These are phyloP conservation scores for Tremellales sp. DNA, from an alignment of 1,284 basidiomycete genomes.

Conservation along the genomic window DNA sequence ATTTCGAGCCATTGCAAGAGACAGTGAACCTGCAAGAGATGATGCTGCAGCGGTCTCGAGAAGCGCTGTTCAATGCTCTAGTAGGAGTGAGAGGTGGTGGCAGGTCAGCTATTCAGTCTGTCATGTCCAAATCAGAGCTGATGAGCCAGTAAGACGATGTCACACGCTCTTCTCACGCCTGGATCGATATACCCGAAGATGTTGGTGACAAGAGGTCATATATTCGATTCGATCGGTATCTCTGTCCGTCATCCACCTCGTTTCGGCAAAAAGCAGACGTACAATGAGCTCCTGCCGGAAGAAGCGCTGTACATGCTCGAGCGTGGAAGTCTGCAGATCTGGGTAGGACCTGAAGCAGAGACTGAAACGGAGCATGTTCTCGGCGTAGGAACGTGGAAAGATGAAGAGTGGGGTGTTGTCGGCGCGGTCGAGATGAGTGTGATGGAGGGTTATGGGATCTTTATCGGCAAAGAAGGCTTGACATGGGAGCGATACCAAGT, in stretches of 20 bases:
- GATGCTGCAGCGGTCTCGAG: slow-evolving; percentile 72
- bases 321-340: slow-evolving; percentile 78
- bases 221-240: slow-evolving; percentile 73
- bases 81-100: slow-evolving; percentile 67
- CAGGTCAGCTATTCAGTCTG: slow-evolving; percentile 54
- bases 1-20: slow-evolving; percentile 74
- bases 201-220: slow-evolving; percentile 66
- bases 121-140: background rate
- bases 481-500: slow-evolving; percentile 85
- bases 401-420: slow-evolving; percentile 62
- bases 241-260: slow-evolving; percentile 54
- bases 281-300: slow-evolving; percentile 80
- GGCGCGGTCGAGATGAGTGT: slow-evolving; percentile 90
- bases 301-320: slow-evolving; percentile 91
- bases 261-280: slow-evolving; percentile 55
- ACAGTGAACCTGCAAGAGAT: slow-evolving; percentile 62
- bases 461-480: slow-evolving; percentile 72
- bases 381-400: slow-evolving; percentile 36
- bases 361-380: slow-evolving; percentile 13
- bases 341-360: slow-evolving; percentile 52
- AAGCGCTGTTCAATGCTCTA: slow-evolving; percentile 80
- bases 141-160: slow-evolving; percentile 44
- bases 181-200: slow-evolving; percentile 54
- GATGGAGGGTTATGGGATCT: slow-evolving; percentile 78
- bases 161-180: slow-evolving; percentile 42